These are phyloP conservation scores for Onygenales sp. DNA, from an alignment of 2,329 filamentous ascomycete genomes.

Conservation along the genomic window DNA sequence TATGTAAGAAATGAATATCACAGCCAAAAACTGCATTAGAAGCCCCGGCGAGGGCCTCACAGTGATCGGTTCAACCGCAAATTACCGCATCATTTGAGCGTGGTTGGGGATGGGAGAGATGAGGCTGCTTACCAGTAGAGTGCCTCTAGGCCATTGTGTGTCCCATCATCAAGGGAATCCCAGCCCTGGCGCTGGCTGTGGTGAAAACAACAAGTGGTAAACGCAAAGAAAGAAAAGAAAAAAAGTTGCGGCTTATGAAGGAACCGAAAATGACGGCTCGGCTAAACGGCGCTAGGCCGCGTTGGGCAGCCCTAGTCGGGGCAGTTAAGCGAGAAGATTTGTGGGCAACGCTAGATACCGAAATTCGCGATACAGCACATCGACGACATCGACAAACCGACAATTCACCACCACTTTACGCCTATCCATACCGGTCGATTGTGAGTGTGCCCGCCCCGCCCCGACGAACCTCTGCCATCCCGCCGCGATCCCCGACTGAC, in stretches of 20 bases:
- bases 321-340: slow-evolving; percentile 15
- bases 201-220: slow-evolving; percentile 8
- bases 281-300: slow-evolving; percentile 10
- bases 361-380: slow-evolving; percentile 15
- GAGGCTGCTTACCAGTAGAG: slow-evolving; percentile 17
- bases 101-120: slow-evolving; percentile 8
- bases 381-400: slow-evolving; percentile 15
- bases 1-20: slow-evolving; percentile 99
- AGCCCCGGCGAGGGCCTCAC: slow-evolving; percentile 87
- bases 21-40: slow-evolving; percentile 62
- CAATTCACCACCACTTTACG: slow-evolving; percentile 10
- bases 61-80: slow-evolving; percentile 89
- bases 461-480: neutral
- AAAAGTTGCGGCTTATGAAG: slow-evolving; percentile 2
- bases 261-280: slow-evolving; percentile 2
- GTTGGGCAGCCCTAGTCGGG: slow-evolving; percentile 9
- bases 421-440: slow-evolving; percentile 12
- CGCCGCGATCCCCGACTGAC: slow-evolving; percentile 2
- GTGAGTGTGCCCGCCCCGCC: slow-evolving; percentile 8
- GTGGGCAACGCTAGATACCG: slow-evolving; percentile 11
- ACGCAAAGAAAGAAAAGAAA: slow-evolving; percentile 11
- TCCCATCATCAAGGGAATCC: neutral
- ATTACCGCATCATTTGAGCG: slow-evolving; percentile 79
- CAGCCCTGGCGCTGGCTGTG: neutral
- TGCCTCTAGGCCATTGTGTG: neutral